Conservation (phyloP, 148 eudicot genomes). For the Vaccinium vitisidaea region DNA sequence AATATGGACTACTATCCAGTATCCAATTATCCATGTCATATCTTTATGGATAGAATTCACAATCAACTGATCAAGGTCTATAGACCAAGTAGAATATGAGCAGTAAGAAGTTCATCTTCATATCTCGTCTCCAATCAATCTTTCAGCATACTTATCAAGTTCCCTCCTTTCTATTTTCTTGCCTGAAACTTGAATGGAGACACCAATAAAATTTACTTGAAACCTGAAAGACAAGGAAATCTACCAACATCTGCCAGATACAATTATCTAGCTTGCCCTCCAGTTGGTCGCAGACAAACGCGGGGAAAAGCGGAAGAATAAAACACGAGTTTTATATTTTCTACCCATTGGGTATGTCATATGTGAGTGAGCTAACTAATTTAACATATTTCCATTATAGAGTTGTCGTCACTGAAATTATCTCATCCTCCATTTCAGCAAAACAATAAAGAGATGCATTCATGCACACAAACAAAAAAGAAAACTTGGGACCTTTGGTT, state of each 20-base stretch:
- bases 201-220: background rate
- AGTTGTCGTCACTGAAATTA: background rate
- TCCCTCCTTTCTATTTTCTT: background rate
- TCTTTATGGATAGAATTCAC: background rate
- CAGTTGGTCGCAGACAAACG: background rate
- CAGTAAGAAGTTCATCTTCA: background rate
- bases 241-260: background rate
- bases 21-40: background rate
- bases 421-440: background rate
- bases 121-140: background rate
- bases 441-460: background rate
- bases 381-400: background rate
- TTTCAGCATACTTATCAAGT: background rate
- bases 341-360: background rate
- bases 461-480: background rate
- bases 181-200: background rate
- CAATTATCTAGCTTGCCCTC: background rate
- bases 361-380: background rate
- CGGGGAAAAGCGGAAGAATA: background rate
- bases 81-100: background rate
- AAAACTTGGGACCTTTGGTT: background rate
- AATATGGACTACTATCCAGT: background rate
- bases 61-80: background rate
- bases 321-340: background rate
- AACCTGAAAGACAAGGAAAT: background rate